Conservation (phyloP, 2,329 filamentous ascomycete species). For the Aaosphaeria arxii region DNA sequence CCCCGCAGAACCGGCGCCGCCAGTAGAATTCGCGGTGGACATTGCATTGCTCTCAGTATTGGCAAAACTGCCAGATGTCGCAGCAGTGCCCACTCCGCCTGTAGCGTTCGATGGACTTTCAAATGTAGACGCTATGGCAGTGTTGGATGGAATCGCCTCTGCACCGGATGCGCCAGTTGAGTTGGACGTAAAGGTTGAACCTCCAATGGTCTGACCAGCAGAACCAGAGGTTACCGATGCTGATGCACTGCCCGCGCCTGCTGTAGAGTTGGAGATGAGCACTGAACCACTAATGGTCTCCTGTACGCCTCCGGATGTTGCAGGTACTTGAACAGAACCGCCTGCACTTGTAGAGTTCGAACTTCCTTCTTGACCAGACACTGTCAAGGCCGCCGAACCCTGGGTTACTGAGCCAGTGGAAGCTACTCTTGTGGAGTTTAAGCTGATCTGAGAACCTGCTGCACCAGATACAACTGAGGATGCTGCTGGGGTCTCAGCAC, state of each 20-base stretch:
- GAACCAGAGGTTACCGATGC: constrained; percentile 3
- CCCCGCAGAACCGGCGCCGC: constrained; percentile 4
- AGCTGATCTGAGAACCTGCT: constrained; percentile 4
- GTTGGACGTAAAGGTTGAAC: constrained; percentile 1
- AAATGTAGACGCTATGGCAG: neutral
- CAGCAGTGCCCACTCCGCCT: neutral
- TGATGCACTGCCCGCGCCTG: constrained; percentile 4
- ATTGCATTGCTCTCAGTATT: constrained; percentile 1
- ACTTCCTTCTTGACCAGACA: constrained; percentile 1
- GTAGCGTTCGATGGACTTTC: neutral
- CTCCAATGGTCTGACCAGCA: constrained; percentile 1
- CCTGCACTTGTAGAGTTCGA: neutral
- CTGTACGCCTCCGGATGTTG: constrained; percentile 1
- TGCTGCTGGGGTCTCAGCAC: neutral
- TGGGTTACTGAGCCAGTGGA: neutral
- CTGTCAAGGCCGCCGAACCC: constrained; percentile 1
- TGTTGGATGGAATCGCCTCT: neutral
- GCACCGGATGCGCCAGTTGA: neutral
- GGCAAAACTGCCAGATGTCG: constrained; percentile 1
- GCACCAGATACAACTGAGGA: neutral
- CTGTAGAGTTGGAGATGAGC: constrained; percentile 9
- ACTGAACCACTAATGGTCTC: constrained; percentile 2
- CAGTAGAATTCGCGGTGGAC: constrained; percentile 9
- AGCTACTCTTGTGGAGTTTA: constrained; percentile 3
- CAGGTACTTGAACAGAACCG: neutral